phyloP scores from a whole-genome alignment of 768 basidiomycete species.

The Lentinula sp. region DNA sequence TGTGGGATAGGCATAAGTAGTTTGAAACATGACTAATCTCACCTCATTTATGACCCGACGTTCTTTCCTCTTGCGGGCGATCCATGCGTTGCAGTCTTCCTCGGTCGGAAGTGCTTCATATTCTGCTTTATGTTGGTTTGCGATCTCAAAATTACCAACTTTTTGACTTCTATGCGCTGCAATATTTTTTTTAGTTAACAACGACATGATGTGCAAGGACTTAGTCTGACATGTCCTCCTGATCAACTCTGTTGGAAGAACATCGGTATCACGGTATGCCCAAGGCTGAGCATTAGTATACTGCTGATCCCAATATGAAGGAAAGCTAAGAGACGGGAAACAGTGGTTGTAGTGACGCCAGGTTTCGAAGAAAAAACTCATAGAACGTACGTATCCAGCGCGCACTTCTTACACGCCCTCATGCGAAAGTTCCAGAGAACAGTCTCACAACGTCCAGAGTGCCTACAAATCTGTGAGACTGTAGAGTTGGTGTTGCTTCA shows the following conservation, averaged over 20 bases:
- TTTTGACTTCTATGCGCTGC: not conserved
- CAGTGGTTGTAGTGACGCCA: not conserved
- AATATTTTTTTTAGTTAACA: not conserved
- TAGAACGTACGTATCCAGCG: slow-evolving; percentile 14
- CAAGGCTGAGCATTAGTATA: not conserved
- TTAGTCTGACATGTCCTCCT: not conserved
- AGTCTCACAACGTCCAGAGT: slow-evolving; percentile 22
- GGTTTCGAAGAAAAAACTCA: not conserved
- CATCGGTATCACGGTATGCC: not conserved
- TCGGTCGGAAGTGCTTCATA: not conserved
- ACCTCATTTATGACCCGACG: not conserved
- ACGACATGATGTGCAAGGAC: not conserved
- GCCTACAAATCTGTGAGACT: slow-evolving; percentile 21
- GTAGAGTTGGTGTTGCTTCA: slow-evolving; percentile 2
- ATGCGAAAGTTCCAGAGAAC: slow-evolving; percentile 23
- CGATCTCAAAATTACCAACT: not conserved
- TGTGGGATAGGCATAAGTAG: not conserved
- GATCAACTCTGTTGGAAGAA: not conserved
- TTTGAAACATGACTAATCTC: not conserved
- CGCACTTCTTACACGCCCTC: slow-evolving; percentile 24
- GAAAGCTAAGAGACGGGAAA: not conserved
- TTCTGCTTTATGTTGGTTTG: not conserved
- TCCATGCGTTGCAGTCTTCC: not conserved
- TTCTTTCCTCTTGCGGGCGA: not conserved
- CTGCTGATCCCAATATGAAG: not conserved